phyloP scores from a whole-genome alignment of 2,329 filamentous ascomycete species.

The Fusarium lyarnte region DNA sequence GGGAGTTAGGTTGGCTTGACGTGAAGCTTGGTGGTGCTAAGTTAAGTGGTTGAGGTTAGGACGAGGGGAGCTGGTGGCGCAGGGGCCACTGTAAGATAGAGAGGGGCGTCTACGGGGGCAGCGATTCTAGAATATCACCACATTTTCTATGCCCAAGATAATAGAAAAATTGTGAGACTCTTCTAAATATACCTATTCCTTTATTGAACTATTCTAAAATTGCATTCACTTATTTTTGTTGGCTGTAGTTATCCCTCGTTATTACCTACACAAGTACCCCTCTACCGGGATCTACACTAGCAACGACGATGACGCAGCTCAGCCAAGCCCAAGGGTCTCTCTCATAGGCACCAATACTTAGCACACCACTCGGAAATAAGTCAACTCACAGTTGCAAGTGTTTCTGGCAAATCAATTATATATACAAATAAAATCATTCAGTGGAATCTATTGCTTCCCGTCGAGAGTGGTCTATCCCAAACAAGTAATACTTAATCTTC shows the following conservation, averaged over 20 bases:
- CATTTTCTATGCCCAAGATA: accelerated
- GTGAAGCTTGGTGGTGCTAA: conserved; percentile 29
- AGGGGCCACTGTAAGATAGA: conserved; percentile 29
- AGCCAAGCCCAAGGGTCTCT: conserved; percentile 11
- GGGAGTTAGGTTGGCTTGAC: conserved; percentile 30
- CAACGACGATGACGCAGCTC: conserved; percentile 32
- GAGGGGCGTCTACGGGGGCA: conserved; percentile 8
- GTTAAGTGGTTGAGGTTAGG: conserved; percentile 13
- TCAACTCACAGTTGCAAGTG: background rate
- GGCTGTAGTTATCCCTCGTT: accelerated
- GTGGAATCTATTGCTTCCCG: conserved; percentile 47
- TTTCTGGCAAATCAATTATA: conserved; percentile 7
- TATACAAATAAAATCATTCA: conserved; percentile 43
- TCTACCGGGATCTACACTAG: conserved; percentile 21
- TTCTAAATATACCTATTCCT: accelerated
- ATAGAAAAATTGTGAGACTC: accelerated
- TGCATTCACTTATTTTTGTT: accelerated
- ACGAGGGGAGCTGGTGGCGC: conserved; percentile 35
- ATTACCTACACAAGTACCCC: conserved; percentile 1
- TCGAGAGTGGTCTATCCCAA: conserved; percentile 44
- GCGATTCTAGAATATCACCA: background rate
- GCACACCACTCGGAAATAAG: background rate
- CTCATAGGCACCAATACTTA: conserved; percentile 7
- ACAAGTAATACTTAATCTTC: conserved; percentile 31
- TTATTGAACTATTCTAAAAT: accelerated